Evolutionary conservation across 1,139 yeast species (phyloP).

Genomic region (Suhomyces anneliseae): DNA sequence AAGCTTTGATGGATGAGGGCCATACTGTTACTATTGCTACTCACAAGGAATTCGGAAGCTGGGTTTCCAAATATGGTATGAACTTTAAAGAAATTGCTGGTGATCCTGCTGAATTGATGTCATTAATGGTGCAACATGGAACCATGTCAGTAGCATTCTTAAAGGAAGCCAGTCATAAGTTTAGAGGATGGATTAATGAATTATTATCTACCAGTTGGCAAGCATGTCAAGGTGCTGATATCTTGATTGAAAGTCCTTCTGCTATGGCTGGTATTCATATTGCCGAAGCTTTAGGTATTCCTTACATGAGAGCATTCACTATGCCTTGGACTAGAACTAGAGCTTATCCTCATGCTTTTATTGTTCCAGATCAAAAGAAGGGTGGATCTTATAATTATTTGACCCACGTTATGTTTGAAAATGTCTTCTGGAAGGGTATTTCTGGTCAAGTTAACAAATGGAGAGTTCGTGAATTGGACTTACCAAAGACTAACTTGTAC

Average conservation of each 20-base stretch:
- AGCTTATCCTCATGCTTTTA: constrained; percentile 94
- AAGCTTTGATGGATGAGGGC: constrained; percentile 75
- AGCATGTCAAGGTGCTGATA: constrained; percentile 82
- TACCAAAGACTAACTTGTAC: constrained; percentile 70
- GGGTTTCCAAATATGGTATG: constrained; percentile 70
- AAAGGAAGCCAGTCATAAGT: constrained; percentile 77
- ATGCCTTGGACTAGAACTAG: constrained; percentile 98
- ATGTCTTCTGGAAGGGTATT: constrained; percentile 91
- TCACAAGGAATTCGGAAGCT: constrained; percentile 73
- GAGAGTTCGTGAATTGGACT: constrained; percentile 66
- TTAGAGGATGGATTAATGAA: constrained; percentile 78
- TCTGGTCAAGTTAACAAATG: constrained; percentile 86
- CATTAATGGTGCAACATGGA: constrained; percentile 89
- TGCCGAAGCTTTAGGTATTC: constrained; percentile 87
- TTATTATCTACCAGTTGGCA: constrained; percentile 72
- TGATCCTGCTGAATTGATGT: constrained; percentile 89
- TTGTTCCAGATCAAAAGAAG: constrained; percentile 88
- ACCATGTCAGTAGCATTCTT: constrained; percentile 80
- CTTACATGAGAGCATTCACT: constrained; percentile 92
- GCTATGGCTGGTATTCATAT: constrained; percentile 96
- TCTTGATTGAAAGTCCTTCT: constrained; percentile 88
- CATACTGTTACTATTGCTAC: constrained; percentile 84
- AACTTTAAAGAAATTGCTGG: constrained; percentile 81
- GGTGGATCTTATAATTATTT: constrained; percentile 92
- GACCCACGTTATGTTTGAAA: constrained; percentile 91